Conservation (phyloP, 139 green algal genomes). For the Chlorella sp. region DNA sequence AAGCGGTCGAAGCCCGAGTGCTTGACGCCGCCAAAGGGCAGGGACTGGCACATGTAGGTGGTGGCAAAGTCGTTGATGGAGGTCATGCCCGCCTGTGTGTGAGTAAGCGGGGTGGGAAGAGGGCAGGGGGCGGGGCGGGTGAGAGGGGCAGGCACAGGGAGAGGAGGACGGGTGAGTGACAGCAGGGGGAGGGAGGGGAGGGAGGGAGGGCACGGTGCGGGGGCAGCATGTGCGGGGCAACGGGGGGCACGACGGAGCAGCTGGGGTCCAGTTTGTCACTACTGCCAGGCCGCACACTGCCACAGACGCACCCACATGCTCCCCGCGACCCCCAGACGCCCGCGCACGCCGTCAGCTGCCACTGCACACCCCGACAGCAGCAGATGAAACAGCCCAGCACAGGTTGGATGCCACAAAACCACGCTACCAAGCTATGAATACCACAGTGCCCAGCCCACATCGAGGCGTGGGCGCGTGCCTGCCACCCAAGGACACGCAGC, state of each 20-base stretch:
- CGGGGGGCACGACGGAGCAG: background rate
- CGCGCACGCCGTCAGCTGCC: no score
- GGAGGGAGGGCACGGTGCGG: background rate
- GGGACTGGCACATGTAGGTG: constrained; percentile 98
- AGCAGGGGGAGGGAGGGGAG: background rate
- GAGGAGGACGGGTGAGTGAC: background rate
- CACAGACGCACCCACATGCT: no score
- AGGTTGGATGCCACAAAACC: no score
- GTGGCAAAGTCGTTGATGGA: constrained; percentile 96
- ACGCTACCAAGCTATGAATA: background rate
- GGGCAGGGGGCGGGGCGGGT: background rate
- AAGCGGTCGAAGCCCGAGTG: constrained; percentile 96
- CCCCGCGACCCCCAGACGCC: no score
- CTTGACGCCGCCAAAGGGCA: constrained; percentile 99
- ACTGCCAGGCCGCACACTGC: no score
- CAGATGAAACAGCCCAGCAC: no score
- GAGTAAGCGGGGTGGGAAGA: background rate
- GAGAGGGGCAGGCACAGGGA: background rate
- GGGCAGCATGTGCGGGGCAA: background rate
- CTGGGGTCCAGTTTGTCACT: no score
- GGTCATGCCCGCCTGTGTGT: constrained; percentile 84
- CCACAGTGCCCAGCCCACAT: no score
- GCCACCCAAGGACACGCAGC: no score
- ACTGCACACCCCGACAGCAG: no score
- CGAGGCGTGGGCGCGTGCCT: no score